phyloP scores from a whole-genome alignment of 1,284 basidiomycete species.

The Leccinum proliferum region DNA sequence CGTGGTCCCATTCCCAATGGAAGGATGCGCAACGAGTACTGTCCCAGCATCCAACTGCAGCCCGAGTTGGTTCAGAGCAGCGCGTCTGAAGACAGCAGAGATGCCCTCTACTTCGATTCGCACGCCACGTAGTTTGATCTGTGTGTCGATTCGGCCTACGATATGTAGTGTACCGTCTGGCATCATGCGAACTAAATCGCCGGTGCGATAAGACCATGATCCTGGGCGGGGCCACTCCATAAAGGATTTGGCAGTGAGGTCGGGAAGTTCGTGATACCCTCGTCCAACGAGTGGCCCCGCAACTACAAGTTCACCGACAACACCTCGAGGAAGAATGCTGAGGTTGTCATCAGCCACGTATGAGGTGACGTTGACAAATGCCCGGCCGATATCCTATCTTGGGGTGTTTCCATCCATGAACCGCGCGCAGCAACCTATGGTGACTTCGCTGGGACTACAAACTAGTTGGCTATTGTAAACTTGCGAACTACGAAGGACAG shows the following conservation, averaged over 20 bases:
- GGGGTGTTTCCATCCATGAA: constrained; percentile 39
- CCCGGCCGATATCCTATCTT: constrained; percentile 40
- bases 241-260: constrained; percentile 43
- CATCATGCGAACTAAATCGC: constrained; percentile 50
- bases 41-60: constrained; percentile 39
- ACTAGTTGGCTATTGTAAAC: constrained; percentile 1
- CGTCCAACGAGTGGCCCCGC: constrained; percentile 47
- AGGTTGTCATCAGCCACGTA: constrained; percentile 36
- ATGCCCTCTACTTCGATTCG: constrained; percentile 51
- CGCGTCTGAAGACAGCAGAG: constrained; percentile 40
- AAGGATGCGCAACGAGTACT: constrained; percentile 42
- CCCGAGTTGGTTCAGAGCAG: constrained; percentile 23
- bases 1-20: constrained; percentile 34
- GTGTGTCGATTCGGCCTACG: constrained; percentile 50
- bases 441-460: constrained; percentile 38
- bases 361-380: constrained; percentile 33
- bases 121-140: constrained; percentile 51
- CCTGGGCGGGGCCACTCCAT: constrained; percentile 40
- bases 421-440: constrained; percentile 47
- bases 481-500: constrained; percentile 10
- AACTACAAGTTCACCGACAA: constrained; percentile 46
- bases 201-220: constrained; percentile 45
- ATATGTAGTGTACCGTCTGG: constrained; percentile 49
- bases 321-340: constrained; percentile 41
- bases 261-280: constrained; percentile 43